These are phyloP conservation scores for Eragrostis nindensis DNA, from an alignment of 176 grass and related monocot genomes.

Conservation along the genomic window DNA sequence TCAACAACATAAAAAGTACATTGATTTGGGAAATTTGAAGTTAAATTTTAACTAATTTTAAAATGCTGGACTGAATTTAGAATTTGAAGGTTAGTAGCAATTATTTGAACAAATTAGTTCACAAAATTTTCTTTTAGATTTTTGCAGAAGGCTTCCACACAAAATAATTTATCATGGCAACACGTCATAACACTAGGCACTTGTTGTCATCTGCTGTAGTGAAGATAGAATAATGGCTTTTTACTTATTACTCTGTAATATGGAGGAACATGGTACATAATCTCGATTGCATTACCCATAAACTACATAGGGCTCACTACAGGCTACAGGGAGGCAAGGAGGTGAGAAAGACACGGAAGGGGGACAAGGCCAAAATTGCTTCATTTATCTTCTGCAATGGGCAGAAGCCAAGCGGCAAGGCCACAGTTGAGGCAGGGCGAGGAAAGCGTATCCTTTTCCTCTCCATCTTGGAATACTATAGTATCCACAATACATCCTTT, in stretches of 20 bases:
- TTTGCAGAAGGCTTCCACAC: neutral
- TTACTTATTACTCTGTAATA: no score
- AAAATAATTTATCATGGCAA: neutral
- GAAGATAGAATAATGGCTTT: no score
- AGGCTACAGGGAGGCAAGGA: neutral
- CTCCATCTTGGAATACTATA: conserved; percentile 8
- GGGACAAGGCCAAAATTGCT: neutral
- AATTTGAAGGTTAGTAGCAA: no score
- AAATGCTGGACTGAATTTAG: no score
- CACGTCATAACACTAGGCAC: no score
- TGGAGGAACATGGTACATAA: conserved; percentile 27
- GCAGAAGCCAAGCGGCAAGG: neutral
- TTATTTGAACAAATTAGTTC: no score
- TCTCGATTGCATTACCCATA: conserved; percentile 16
- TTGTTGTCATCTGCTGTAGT: no score
- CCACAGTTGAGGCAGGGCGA: neutral
- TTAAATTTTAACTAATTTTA: no score
- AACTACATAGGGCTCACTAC: neutral
- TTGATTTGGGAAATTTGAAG: no score
- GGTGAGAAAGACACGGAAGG: neutral
- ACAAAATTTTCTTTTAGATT: no score
- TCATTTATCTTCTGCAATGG: conserved; percentile 11
- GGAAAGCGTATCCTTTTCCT: neutral
- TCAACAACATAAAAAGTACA: no score
- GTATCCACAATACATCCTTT: neutral